Evolutionary conservation across 1,139 yeast species (phyloP).

Genomic region (Suhomyces wounanorum): DNA sequence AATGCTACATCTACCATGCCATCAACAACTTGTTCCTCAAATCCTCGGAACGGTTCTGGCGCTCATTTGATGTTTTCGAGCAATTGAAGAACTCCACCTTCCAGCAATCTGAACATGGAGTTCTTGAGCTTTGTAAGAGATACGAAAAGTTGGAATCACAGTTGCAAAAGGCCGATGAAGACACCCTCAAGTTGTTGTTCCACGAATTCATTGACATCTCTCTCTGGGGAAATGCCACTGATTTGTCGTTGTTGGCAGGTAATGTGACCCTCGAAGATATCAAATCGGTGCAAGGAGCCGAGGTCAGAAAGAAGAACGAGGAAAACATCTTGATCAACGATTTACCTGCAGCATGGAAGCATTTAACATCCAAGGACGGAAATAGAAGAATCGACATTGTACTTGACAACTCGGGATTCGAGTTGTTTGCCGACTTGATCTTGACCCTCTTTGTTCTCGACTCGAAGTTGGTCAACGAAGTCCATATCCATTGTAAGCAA

Average conservation of each 20-base stretch:
- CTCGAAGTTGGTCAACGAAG: slow-evolving; percentile 57
- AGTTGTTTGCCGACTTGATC: slow-evolving; percentile 83
- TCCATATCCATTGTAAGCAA: slow-evolving; percentile 84
- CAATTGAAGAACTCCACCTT: slow-evolving; percentile 73
- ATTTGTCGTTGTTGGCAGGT: slow-evolving; percentile 82
- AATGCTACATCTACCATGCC: slow-evolving; percentile 78
- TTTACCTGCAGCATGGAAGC: slow-evolving; percentile 65
- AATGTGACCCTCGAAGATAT: slow-evolving; percentile 81
- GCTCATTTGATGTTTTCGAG: slow-evolving; percentile 69
- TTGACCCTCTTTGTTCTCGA: slow-evolving; percentile 76
- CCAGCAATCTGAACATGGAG: slow-evolving; percentile 73
- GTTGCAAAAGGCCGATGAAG: slow-evolving; percentile 28
- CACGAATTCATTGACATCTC: slow-evolving; percentile 85
- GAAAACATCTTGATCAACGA: slow-evolving; percentile 83
- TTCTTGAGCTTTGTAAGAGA: slow-evolving; percentile 76
- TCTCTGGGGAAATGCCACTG: slow-evolving; percentile 98
- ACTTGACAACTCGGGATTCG: slow-evolving; percentile 94
- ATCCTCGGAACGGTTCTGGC: slow-evolving; percentile 43
- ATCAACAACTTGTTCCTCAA: slow-evolving; percentile 51
- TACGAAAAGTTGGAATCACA: slow-evolving; percentile 46
- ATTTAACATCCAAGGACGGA: slow-evolving; percentile 28
- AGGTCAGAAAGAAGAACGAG: slow-evolving; percentile 80
- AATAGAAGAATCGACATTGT: slow-evolving; percentile 74
- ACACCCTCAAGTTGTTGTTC: slow-evolving; percentile 56
- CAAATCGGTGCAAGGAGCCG: slow-evolving; percentile 87